Evolutionary conservation across 176 grass and related monocot genomes (phyloP).

Genomic region (Rhynchospora breviuscula): DNA sequence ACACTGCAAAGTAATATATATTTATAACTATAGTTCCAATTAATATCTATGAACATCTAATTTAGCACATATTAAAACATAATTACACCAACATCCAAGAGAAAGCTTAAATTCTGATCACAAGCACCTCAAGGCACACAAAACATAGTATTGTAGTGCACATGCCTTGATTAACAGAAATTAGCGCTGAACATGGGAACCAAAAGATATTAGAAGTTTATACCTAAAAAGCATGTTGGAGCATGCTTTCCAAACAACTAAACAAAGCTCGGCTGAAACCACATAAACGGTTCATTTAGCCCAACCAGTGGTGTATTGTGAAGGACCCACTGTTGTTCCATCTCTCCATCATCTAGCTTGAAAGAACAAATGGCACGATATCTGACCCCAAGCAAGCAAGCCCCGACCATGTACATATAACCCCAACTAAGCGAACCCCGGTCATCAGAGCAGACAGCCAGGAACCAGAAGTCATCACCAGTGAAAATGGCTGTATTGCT

Average conservation of each 20-base stretch:
- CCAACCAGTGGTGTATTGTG: background rate
- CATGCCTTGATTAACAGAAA: background rate
- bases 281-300: background rate
- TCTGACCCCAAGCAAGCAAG: too few species aligned
- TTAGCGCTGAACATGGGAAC: too few species aligned
- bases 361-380: too few species aligned
- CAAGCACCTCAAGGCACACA: background rate
- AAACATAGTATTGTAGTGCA: background rate
- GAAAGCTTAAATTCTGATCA: background rate
- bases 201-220: background rate
- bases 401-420: too few species aligned
- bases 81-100: background rate
- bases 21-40: too few species aligned
- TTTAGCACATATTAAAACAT: background rate
- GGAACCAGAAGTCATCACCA: too few species aligned
- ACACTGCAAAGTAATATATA: too few species aligned
- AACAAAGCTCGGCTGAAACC: background rate
- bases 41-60: background rate
- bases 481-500: too few species aligned
- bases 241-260: background rate
- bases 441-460: too few species aligned
- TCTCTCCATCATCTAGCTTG: background rate
- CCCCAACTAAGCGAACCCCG: too few species aligned
- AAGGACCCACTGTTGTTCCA: background rate
- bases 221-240: background rate